Evolutionary conservation across 345 rosid species (phyloP).

Genomic region (Eucalyptus sp.): DNA sequence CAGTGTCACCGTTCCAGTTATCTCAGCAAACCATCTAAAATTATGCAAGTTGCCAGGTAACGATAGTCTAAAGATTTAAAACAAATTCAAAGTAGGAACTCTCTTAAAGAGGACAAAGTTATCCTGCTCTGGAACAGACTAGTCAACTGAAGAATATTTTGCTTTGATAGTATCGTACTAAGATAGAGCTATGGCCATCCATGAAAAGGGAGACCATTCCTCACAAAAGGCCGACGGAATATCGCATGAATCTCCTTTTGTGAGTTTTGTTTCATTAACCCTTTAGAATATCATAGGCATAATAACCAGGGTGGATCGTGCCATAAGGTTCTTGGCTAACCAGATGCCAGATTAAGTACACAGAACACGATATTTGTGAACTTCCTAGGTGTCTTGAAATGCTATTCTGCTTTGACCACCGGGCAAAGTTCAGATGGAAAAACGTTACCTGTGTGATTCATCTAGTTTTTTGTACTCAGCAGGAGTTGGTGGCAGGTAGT

Average conservation of each 20-base stretch:
- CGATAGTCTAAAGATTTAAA: neutral
- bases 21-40: constrained; percentile 17
- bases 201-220: neutral
- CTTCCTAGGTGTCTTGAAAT: neutral
- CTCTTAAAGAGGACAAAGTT: neutral
- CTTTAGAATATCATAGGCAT: neutral
- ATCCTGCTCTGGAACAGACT: neutral
- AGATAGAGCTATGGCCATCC: neutral
- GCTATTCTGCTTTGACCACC: neutral
- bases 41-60: neutral
- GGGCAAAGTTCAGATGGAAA: neutral
- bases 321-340: neutral
- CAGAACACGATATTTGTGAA: neutral
- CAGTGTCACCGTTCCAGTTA: constrained; percentile 48
- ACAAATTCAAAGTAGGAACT: neutral
- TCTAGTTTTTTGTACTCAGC: constrained; percentile 22
- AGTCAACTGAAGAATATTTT: neutral
- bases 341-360: neutral
- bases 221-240: neutral
- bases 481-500: constrained; percentile 41
- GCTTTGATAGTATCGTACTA: neutral
- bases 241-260: neutral
- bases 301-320: neutral
- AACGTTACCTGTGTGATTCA: constrained; percentile 24
- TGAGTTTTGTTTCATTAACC: neutral